Base-by-base conservation (phyloP, 2,329 filamentous ascomycete species). In the Daldinia sp. region DNA sequence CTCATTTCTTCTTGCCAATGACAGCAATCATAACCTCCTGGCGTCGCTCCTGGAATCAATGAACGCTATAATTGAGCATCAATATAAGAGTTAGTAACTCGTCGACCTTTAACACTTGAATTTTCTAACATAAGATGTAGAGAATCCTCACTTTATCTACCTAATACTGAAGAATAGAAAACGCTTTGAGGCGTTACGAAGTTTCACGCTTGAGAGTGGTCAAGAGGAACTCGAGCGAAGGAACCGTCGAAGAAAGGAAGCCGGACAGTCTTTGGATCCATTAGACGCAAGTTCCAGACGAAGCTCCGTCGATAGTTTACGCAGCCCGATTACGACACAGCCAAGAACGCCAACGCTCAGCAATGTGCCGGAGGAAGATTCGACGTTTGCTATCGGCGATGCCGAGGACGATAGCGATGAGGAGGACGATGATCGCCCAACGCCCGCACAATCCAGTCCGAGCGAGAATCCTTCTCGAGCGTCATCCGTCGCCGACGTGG, bases 171-270 rank as follows among this genome's bases (percentile, higher is more conserved):
- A 91, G 71, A 93, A 94, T 67, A 89, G 89, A 74, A 95, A 92
- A 79, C 89, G 90, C 33, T 96, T 98, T 70, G 93, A 97, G 78
- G 92, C 92, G 1, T 82, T 98, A 42, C 89, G 94, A 28, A 89
- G 90, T 13, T 97, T 98, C 75, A 98, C 95, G 0, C 85, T 98
- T 0, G 95, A 98, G 77, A 96, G 92, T 74, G 96, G 93, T 0
- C 92, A 96, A 76, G 92, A 95, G 78, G 95, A 98, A 78, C 92
- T 98, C 30, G 93, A 97, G 78, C 89, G 92, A 62, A 88, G 92
- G 69, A 91, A 89, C 68, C 88, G 92, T 69, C 86, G 87, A 65
- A 88, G 86, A 77, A 90, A 98, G 82, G 89, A 93, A 75, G 81
- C 82, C 65, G 82, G 77, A 60, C 83, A 82, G 9, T 82, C 84